Conservation (phyloP, 2,329 filamentous ascomycete genomes). For the Sporothrix mexicana region DNA sequence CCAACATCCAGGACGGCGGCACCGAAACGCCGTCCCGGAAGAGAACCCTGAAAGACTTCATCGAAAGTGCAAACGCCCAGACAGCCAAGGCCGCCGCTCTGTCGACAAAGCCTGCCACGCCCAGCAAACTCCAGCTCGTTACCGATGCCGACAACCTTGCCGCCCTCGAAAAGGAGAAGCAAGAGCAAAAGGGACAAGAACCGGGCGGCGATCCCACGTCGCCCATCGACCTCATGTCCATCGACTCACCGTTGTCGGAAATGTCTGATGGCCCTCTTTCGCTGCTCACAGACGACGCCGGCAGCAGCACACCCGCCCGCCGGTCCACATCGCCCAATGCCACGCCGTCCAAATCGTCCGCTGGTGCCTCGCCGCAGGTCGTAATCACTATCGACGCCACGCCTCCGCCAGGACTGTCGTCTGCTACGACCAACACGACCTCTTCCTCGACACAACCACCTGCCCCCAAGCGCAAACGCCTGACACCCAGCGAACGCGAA, state of each 20-base stretch:
- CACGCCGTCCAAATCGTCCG: conserved; percentile 41
- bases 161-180: conserved; percentile 11
- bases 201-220: conserved; percentile 30
- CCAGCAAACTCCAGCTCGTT: conserved; percentile 37
- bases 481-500: conserved; percentile 51
- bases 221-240: conserved; percentile 27
- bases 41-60: conserved; percentile 55
- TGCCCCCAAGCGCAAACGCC: conserved; percentile 53
- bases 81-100: conserved; percentile 10
- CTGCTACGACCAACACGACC: conserved; percentile 12
- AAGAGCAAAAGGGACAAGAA: background rate
- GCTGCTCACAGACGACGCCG: conserved; percentile 52
- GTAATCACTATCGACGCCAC: conserved; percentile 35
- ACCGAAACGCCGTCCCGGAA: conserved; percentile 52
- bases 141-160: conserved; percentile 37
- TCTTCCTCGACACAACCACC: conserved; percentile 15
- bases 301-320: conserved; percentile 49
- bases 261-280: conserved; percentile 41
- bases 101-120: conserved; percentile 10
- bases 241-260: conserved; percentile 33
- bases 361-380: conserved; percentile 34
- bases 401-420: background rate
- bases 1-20: conserved; percentile 53
- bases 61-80: conserved; percentile 38
- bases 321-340: conserved; percentile 48